Evolutionary conservation across 768 basidiomycete species (phyloP).

Genomic region (Macrocybe gigantea): DNA sequence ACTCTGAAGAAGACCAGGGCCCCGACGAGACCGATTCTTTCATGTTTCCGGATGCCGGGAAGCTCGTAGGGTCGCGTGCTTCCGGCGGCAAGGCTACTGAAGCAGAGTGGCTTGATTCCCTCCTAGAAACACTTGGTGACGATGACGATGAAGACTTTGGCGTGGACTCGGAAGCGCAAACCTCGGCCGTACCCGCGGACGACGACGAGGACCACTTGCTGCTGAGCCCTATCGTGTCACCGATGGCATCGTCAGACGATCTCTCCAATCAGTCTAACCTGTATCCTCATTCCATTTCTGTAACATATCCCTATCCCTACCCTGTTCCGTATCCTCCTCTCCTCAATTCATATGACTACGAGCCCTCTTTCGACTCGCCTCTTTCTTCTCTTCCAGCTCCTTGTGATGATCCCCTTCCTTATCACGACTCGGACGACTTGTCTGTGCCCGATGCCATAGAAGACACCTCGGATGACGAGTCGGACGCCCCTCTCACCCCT

Average conservation of each 20-base stretch:
- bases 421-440: slow-evolving; percentile 58
- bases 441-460: slow-evolving; percentile 78
- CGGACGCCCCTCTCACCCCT: slow-evolving; percentile 62
- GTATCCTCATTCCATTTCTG: slow-evolving; percentile 41
- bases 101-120: slow-evolving; percentile 77
- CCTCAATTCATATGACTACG: slow-evolving; percentile 45
- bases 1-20: slow-evolving; percentile 42
- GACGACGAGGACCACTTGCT: slow-evolving; percentile 66
- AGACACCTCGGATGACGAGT: slow-evolving; percentile 83
- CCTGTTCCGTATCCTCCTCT: slow-evolving; percentile 43
- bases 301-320: slow-evolving; percentile 20
- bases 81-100: slow-evolving; percentile 48
- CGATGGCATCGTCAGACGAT: slow-evolving; percentile 76
- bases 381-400: slow-evolving; percentile 36
- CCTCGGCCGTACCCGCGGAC: slow-evolving; percentile 43
- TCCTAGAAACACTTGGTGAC: slow-evolving; percentile 69
- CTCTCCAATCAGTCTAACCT: slow-evolving; percentile 44
- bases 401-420: slow-evolving; percentile 57
- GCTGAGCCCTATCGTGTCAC: slow-evolving; percentile 60
- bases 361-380: slow-evolving; percentile 40
- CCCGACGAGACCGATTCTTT: slow-evolving; percentile 61
- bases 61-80: slow-evolving; percentile 34
- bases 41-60: slow-evolving; percentile 75
- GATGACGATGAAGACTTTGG: slow-evolving; percentile 58
- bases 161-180: slow-evolving; percentile 37